These are phyloP conservation scores for Hysterium pulicare DNA, from an alignment of 2,329 filamentous ascomycete genomes.

Conservation along the genomic window DNA sequence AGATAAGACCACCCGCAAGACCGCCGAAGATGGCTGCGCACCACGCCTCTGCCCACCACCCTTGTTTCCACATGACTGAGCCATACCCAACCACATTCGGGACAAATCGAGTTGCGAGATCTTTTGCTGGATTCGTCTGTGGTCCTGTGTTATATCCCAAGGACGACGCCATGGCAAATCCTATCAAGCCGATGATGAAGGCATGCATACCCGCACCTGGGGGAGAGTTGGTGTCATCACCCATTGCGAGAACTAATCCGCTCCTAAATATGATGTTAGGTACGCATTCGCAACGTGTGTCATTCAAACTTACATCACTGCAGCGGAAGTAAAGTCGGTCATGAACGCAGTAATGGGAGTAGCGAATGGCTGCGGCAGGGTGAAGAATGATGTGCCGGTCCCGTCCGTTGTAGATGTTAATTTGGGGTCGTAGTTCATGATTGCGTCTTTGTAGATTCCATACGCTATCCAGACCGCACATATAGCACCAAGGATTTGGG, in stretches of 20 bases:
- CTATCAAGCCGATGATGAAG: constrained; percentile 23
- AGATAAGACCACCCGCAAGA: constrained; percentile 30
- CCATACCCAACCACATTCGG: constrained; percentile 33
- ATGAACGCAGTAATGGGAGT: constrained; percentile 33
- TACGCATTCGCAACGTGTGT: background rate
- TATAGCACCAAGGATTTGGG: constrained; percentile 36
- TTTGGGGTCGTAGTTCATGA: constrained; percentile 17
- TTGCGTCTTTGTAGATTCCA: constrained; percentile 35
- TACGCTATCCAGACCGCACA: constrained; percentile 33
- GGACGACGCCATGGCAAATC: constrained; percentile 8
- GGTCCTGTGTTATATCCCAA: constrained; percentile 37
- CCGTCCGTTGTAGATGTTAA: constrained; percentile 9
- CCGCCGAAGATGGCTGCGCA: constrained; percentile 30
- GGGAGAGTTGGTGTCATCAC: constrained; percentile 44
- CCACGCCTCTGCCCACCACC: constrained; percentile 39
- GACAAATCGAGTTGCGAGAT: constrained; percentile 35
- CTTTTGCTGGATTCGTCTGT: constrained; percentile 34
- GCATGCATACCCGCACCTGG: constrained; percentile 43
- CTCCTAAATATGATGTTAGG: constrained; percentile 21
- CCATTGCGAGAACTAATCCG: constrained; percentile 34
- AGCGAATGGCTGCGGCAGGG: constrained; percentile 21
- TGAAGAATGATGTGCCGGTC: constrained; percentile 27
- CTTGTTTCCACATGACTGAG: constrained; percentile 11
- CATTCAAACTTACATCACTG: constrained; percentile 9
- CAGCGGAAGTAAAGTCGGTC: constrained; percentile 36